A percentile compares a stretch with the other conserved stretches of the same genome.
Conservation (phyloP, 768 basidiomycete genomes). For the Kwoniella botswanensis region DNA sequence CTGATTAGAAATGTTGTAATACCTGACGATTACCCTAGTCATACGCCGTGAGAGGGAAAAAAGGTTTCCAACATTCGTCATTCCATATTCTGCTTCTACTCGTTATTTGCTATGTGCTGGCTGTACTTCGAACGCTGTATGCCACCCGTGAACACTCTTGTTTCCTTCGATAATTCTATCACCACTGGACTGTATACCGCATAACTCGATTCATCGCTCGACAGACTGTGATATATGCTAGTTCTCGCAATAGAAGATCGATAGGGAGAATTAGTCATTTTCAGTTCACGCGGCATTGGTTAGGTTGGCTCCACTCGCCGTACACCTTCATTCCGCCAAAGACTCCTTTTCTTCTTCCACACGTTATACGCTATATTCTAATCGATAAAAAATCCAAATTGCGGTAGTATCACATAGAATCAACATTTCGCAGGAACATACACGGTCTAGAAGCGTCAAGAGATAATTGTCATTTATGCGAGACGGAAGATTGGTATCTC, state of each 20-base stretch:
- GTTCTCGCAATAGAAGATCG: too few species aligned
- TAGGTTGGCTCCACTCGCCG: background rate
- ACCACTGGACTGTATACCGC: background rate
- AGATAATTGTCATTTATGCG: background rate
- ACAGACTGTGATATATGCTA: background rate
- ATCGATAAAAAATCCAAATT: too few species aligned
- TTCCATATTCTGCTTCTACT: too few species aligned
- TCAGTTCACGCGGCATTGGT: background rate
- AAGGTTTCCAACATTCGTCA: too few species aligned
- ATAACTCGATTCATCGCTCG: background rate
- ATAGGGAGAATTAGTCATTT: too few species aligned
- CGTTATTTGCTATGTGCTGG: too few species aligned
- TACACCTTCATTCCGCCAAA: background rate
- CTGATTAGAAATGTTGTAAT: constrained; percentile 8
- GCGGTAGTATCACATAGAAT: background rate
- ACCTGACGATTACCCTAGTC: background rate
- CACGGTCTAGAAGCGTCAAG: background rate
- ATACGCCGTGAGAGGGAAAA: background rate
- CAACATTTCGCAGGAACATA: background rate
- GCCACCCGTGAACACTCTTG: too few species aligned
- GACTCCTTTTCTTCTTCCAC: background rate
- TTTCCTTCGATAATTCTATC: too few species aligned
- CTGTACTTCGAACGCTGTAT: too few species aligned
- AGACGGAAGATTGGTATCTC: background rate
- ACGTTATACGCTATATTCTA: background rate